These are phyloP conservation scores for Blastobotrys terrestris DNA, from an alignment of 805 yeast species.

Conservation along the genomic window DNA sequence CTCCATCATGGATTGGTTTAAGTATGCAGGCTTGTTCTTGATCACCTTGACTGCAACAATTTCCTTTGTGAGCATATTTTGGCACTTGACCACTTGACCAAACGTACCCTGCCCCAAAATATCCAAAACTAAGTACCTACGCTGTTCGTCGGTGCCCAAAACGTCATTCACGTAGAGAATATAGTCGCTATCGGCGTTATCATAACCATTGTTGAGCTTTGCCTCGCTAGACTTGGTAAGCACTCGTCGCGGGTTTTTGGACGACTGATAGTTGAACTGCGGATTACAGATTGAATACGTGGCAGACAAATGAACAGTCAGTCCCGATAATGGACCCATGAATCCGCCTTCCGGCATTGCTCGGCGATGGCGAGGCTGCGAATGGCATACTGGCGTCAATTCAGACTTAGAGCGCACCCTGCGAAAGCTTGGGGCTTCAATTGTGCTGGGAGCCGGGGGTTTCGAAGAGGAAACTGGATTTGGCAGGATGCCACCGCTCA, in stretches of 20 bases:
- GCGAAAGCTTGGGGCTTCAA: slow-evolving; percentile 29
- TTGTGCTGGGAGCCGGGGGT: slow-evolving; percentile 4
- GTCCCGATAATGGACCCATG: slow-evolving; percentile 61
- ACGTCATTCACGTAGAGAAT: slow-evolving; percentile 92
- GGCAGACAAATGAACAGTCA: slow-evolving; percentile 69
- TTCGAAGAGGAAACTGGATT: not conserved
- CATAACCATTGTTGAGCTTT: slow-evolving; percentile 70
- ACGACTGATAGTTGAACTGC: slow-evolving; percentile 69
- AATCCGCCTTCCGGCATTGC: slow-evolving; percentile 36
- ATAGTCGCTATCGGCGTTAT: slow-evolving; percentile 84
- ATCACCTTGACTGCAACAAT: slow-evolving; percentile 92
- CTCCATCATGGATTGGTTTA: slow-evolving; percentile 88
- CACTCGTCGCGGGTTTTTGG: slow-evolving; percentile 86
- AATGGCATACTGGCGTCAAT: slow-evolving; percentile 27
- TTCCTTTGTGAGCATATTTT: slow-evolving; percentile 68
- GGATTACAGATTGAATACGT: slow-evolving; percentile 85
- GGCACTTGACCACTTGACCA: slow-evolving; percentile 97
- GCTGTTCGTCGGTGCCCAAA: slow-evolving; percentile 76
- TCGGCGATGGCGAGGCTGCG: slow-evolving; percentile 29
- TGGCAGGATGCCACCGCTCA: not conserved
- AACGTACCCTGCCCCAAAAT: slow-evolving; percentile 94
- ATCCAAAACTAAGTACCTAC: slow-evolving; percentile 84
- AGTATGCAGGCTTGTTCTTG: slow-evolving; percentile 83
- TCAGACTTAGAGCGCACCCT: slow-evolving; percentile 31
- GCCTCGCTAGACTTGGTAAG: slow-evolving; percentile 90